A percentile compares a stretch with the other conserved stretches of the same genome.
These are phyloP conservation scores for Phytophthora boehmeriae DNA, from an alignment of 352 stramenopile genomes.

Conservation along the genomic window DNA sequence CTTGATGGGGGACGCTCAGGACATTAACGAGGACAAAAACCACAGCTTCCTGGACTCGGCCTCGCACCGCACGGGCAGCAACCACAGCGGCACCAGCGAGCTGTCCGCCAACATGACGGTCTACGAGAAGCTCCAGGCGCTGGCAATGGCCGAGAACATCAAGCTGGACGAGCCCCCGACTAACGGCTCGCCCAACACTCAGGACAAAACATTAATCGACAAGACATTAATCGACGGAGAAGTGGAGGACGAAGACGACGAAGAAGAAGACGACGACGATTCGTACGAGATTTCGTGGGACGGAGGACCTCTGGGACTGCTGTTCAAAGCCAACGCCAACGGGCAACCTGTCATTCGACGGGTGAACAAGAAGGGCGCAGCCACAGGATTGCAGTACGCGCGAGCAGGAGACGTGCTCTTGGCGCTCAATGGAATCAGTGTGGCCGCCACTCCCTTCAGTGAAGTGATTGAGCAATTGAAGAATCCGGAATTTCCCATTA, in stretches of 20 bases:
- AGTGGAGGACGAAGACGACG: conserved; percentile 56
- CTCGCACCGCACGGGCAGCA: conserved; percentile 33
- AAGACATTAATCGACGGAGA: conserved; percentile 32
- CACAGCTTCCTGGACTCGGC: conserved; percentile 25
- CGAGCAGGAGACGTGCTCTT: conserved; percentile 79
- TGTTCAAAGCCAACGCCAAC: conserved; percentile 68
- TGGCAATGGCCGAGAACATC: conserved; percentile 53
- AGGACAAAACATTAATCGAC: conserved; percentile 19
- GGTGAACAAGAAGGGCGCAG: conserved; percentile 75
- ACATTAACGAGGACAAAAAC: conserved; percentile 21
- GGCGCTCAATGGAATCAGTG: conserved; percentile 62
- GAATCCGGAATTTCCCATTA: conserved; percentile 63
- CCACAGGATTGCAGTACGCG: conserved; percentile 62
- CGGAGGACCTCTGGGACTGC: conserved; percentile 64
- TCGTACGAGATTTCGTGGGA: conserved; percentile 76
- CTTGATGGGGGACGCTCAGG: conserved; percentile 41
- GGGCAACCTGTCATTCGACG: conserved; percentile 70
- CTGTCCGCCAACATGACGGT: conserved; percentile 37
- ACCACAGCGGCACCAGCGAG: conserved; percentile 28
- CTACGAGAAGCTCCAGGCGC: conserved; percentile 61
- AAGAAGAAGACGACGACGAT: conserved; percentile 71
- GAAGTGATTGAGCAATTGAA: conserved; percentile 75
- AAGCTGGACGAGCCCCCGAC: conserved; percentile 31
- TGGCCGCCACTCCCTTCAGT: conserved; percentile 57
- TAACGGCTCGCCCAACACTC: conserved; percentile 2